Conservation (phyloP, 225 moss, liverwort and hornwort species). For the Sphagnum tenellum region DNA sequence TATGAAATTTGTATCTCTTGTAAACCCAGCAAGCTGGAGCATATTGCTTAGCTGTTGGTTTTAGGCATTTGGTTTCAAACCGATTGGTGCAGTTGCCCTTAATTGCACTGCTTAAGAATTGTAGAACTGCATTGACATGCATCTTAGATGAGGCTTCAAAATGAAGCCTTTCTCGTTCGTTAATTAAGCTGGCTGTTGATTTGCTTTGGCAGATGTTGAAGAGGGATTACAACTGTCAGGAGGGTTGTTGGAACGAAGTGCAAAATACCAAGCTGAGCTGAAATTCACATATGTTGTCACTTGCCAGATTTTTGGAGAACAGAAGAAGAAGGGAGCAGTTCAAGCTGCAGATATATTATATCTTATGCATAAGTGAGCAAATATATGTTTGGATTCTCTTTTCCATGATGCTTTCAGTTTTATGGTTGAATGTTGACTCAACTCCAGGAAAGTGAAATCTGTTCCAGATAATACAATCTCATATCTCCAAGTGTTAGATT, state of each 20-base stretch:
- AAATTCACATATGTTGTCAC: slow-evolving; percentile 96
- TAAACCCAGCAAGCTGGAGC: too few relatives aligned
- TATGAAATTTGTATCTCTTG: too few relatives aligned
- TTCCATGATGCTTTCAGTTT: too few relatives aligned
- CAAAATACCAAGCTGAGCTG: slow-evolving; percentile 68
- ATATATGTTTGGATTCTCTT: too few relatives aligned
- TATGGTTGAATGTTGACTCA: too few relatives aligned
- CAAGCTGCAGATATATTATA: slow-evolving; percentile 80
- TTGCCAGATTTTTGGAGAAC: slow-evolving; percentile 92
- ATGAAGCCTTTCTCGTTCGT: background rate
- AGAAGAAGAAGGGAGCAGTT: slow-evolving; percentile 54
- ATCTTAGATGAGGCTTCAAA: slow-evolving; percentile 9
- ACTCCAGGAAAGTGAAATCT: too few relatives aligned
- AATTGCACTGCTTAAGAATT: too few relatives aligned
- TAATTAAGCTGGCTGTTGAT: background rate
- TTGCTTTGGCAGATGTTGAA: slow-evolving; percentile 41
- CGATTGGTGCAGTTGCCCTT: too few relatives aligned
- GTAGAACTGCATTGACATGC: background rate
- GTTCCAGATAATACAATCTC: too few relatives aligned
- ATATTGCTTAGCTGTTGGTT: too few relatives aligned
- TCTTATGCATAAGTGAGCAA: slow-evolving; percentile 68
- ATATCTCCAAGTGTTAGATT: too few relatives aligned
- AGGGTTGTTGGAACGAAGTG: slow-evolving; percentile 30
- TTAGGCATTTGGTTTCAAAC: too few relatives aligned
- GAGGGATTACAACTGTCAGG: slow-evolving; percentile 48